A percentile compares a stretch with the other conserved stretches of the same genome.
Conservation (phyloP, 257 asterid genomes). For the Perilla frutescens region DNA sequence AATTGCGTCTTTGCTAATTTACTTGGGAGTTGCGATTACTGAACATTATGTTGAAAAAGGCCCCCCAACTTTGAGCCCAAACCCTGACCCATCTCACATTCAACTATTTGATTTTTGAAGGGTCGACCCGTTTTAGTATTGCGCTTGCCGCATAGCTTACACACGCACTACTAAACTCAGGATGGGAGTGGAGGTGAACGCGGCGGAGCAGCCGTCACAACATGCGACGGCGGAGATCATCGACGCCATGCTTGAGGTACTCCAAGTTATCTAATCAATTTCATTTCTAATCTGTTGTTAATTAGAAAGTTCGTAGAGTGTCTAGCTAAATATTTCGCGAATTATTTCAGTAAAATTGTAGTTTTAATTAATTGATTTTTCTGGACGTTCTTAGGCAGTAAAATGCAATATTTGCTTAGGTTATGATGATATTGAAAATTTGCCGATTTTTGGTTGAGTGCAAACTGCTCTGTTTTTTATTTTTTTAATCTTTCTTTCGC, state of each 20-base stretch:
- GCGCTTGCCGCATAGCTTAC: neutral
- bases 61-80: neutral
- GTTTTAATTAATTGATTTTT: neutral
- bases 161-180: neutral
- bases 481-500: neutral
- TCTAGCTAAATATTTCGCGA: neutral
- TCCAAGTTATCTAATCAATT: neutral
- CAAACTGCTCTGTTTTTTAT: neutral
- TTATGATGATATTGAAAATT: neutral
- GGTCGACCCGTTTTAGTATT: neutral
- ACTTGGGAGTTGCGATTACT: no score
- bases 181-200: conserved; percentile 52
- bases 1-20: no score
- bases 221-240: conserved; percentile 44
- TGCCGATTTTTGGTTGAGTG: neutral
- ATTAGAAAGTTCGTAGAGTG: neutral
- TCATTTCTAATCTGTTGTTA: neutral
- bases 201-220: conserved; percentile 39
- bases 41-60: no score
- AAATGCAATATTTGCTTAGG: neutral
- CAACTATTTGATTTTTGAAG: neutral
- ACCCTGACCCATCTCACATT: neutral
- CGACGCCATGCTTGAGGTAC: conserved; percentile 62
- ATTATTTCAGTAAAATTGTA: neutral
- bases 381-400: neutral